Evolutionary conservation across 2,329 filamentous ascomycete genomes (phyloP).

Genomic region (Xylaria sp.): DNA sequence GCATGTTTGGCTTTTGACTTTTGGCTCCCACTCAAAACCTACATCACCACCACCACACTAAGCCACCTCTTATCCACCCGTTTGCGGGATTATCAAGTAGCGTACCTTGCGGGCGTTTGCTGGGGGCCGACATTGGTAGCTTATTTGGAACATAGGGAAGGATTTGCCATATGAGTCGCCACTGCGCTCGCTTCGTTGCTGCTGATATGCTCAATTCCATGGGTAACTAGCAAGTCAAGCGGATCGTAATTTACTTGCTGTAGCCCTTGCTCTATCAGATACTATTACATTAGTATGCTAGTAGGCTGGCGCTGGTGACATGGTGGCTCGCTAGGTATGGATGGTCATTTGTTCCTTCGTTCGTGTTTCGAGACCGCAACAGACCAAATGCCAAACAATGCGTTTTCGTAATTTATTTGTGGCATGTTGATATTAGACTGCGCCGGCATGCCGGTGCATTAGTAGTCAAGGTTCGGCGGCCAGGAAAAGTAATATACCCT

Average conservation of each 20-base stretch:
- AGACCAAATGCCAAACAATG: conserved; percentile 29
- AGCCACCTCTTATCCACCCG: conserved; percentile 2
- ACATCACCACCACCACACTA: conserved; percentile 26
- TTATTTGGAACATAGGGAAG: conserved; percentile 36
- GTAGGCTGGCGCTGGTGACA: conserved; percentile 17
- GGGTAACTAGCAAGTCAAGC: conserved; percentile 14
- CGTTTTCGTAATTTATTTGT: conserved; percentile 34
- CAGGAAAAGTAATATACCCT: background rate
- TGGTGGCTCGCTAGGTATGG: conserved; percentile 28
- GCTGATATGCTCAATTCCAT: conserved; percentile 20
- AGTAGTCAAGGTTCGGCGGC: conserved; percentile 16
- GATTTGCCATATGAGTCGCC: conserved; percentile 28
- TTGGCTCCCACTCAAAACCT: conserved; percentile 12
- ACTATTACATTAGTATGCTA: background rate
- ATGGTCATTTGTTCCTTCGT: conserved; percentile 28
- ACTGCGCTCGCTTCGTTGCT: conserved; percentile 27
- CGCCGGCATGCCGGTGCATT: conserved; percentile 26
- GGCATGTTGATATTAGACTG: conserved; percentile 24
- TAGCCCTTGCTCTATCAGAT: background rate
- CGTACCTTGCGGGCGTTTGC: background rate
- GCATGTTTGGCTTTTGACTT: background rate
- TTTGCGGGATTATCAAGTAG: background rate
- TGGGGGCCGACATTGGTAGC: conserved; percentile 20
- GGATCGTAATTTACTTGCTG: conserved; percentile 22
- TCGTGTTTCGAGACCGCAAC: conserved; percentile 35